Base-by-base conservation (phyloP, 2,329 filamentous ascomycete genomes). In the Westerdykella sp. region DNA sequence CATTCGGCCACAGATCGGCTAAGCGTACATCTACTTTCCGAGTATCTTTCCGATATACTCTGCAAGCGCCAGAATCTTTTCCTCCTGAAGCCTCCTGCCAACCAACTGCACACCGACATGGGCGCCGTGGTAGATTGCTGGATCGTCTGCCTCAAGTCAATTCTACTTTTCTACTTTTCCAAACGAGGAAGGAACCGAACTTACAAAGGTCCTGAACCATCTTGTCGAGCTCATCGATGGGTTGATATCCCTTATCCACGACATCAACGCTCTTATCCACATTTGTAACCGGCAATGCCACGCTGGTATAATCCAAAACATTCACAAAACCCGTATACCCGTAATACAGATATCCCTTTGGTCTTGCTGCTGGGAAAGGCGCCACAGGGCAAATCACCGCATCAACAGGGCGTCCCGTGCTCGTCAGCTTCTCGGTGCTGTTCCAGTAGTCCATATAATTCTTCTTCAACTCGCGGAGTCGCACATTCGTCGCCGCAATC, bases 391-490 rank as follows among this genome's bases (percentile, higher is more conserved):
- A 39, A 5, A 70, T 65, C 0, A 70, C 37, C 3, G 60, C 67
- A 47, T 70, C 67, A 1, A 69, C 63, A 0, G 55, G 56, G n/a
- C 55, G 51, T 12, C 58, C 65, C 5, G 56, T 67, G 14, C 45
- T 50, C 1, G 56, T 66, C 1, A 45, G 10, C 0, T 49, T 38
- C 0, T 41, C 47, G 0, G 65, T 68, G 22, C 49, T 53, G 23
- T 60, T 66, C 68, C 68, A 70, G 37, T 68, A 66, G 6, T 68
- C 62, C 44, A 67, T 43, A 22, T 68, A 65, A 25, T 60, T 54
- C 31, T 67, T 67, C 46, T 53, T 60, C 30, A 63, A 18, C 3
- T 46, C 5, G 0, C 66, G 53, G 16, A 65, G 44, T 12, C 48
- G 43, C 2, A 66, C 59, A 15, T 68, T 68, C 0, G 52, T 56